Evolutionary conservation across 2,329 filamentous ascomycete species (phyloP).

Genomic region (Colletotrichum destructivum): DNA sequence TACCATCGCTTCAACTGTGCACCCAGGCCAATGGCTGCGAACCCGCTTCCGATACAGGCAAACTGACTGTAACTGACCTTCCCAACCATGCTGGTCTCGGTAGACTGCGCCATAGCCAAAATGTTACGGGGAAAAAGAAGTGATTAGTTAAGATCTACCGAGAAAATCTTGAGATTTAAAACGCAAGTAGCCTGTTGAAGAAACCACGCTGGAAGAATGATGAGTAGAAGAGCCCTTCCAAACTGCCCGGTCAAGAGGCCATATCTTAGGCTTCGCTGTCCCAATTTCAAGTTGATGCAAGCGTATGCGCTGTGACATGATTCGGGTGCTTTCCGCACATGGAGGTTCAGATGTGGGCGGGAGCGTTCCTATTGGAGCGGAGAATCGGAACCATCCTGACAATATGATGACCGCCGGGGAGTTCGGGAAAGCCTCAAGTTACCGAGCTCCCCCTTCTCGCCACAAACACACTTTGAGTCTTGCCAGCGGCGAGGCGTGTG

Average conservation of each 20-base stretch:
- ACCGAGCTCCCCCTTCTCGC: neutral
- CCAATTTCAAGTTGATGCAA: neutral
- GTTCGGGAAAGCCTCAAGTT: neutral
- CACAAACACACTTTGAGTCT: neutral
- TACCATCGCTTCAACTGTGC: slow-evolving; percentile 71
- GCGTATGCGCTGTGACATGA: neutral
- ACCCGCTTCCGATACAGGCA: slow-evolving; percentile 70
- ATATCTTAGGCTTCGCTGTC: no score
- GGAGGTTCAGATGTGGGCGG: neutral
- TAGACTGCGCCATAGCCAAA: neutral
- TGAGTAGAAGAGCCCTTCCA: no score
- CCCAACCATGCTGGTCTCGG: neutral
- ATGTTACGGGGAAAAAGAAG: no score
- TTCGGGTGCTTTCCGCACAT: slow-evolving; percentile 10
- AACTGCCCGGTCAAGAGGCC: neutral
- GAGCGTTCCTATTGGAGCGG: slow-evolving; percentile 10
- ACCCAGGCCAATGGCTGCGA: slow-evolving; percentile 74
- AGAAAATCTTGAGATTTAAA: no score
- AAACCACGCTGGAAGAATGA: no score
- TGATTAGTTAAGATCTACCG: no score
- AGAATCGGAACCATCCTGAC: slow-evolving; percentile 11
- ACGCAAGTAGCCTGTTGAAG: no score
- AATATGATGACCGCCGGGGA: neutral
- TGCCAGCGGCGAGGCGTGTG: no score
- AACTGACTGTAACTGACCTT: slow-evolving; percentile 53